A percentile compares a stretch with the other conserved stretches of the same genome.
Evolutionary conservation across 768 basidiomycete genomes (phyloP).

Genomic region (Collybiopsis luxurians): DNA sequence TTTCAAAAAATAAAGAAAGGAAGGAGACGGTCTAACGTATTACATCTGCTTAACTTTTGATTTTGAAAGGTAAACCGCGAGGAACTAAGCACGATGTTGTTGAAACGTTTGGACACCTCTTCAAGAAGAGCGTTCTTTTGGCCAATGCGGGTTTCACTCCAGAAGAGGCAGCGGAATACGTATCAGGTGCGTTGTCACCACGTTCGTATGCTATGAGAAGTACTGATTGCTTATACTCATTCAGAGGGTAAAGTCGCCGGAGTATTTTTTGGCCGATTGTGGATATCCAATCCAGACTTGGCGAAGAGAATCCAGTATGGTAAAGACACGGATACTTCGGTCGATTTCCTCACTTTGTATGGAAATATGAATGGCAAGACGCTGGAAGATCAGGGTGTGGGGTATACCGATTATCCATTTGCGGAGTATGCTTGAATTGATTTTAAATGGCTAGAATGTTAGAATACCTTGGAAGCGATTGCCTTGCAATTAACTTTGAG

Average conservation of each 20-base stretch:
- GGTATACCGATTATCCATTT: conserved; percentile 6
- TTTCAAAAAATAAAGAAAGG: too few species aligned
- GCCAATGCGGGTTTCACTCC: conserved; percentile 24
- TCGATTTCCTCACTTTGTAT: conserved; percentile 15
- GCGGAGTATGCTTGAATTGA: not conserved
- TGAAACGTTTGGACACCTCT: conserved; percentile 19
- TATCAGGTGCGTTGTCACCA: conserved; percentile 2
- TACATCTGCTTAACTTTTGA: conserved; percentile 2
- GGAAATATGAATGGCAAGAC: conserved; percentile 5
- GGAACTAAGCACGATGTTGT: conserved; percentile 27
- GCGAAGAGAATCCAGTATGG: conserved; percentile 21
- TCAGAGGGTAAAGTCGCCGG: conserved; percentile 16
- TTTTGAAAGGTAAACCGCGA: conserved; percentile 10
- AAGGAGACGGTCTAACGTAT: too few species aligned
- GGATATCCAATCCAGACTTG: conserved; percentile 25
- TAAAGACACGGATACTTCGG: conserved; percentile 14
- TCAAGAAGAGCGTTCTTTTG: conserved; percentile 21
- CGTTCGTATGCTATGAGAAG: not conserved
- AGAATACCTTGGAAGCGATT: too few species aligned
- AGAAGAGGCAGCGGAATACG: conserved; percentile 16
- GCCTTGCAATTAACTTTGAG: too few species aligned
- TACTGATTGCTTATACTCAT: not conserved
- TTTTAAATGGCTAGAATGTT: too few species aligned
- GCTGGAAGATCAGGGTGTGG: not conserved
- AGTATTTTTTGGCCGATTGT: conserved; percentile 20